These are phyloP conservation scores for Claviceps sp. DNA, from an alignment of 2,329 filamentous ascomycete species.

Conservation along the genomic window DNA sequence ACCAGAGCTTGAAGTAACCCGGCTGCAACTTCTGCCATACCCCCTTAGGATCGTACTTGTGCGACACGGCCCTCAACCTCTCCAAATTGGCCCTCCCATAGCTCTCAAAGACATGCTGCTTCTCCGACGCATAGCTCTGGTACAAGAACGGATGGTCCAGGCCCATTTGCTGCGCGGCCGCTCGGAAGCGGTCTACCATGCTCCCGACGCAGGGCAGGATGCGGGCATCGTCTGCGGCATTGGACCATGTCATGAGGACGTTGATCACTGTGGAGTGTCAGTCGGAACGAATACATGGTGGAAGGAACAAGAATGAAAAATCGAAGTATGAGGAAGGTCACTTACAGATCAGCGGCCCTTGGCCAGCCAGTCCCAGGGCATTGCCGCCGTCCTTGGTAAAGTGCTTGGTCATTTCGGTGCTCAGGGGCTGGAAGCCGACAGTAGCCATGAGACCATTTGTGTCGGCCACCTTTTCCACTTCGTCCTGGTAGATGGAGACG, in stretches of 20 bases:
- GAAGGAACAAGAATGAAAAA: background rate
- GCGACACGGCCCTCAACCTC: conserved; percentile 16
- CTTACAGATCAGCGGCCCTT: conserved; percentile 11
- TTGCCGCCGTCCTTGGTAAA: conserved; percentile 23
- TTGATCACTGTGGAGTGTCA: background rate
- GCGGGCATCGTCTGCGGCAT: conserved; percentile 7
- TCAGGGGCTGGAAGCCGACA: conserved; percentile 27
- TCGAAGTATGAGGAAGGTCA: no score
- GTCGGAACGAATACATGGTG: background rate
- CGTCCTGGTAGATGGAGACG: conserved; percentile 11
- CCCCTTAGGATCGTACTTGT: conserved; percentile 24
- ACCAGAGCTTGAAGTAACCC: conserved; percentile 25
- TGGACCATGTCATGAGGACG: background rate
- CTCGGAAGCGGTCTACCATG: conserved; percentile 4
- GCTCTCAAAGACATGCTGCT: conserved; percentile 25
- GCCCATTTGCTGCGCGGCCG: conserved; percentile 11
- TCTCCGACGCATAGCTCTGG: conserved; percentile 30
- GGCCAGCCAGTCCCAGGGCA: conserved; percentile 15
- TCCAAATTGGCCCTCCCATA: conserved; percentile 27
- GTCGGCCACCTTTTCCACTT: conserved; percentile 10
- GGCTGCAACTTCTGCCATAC: conserved; percentile 24
- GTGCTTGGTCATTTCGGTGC: conserved; percentile 20
- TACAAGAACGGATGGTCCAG: conserved; percentile 27
- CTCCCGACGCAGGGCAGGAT: conserved; percentile 5
- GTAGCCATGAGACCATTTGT: conserved; percentile 11